phyloP scores from a whole-genome alignment of 2,329 filamentous ascomycete genomes.

The Cordyceps javanica region DNA sequence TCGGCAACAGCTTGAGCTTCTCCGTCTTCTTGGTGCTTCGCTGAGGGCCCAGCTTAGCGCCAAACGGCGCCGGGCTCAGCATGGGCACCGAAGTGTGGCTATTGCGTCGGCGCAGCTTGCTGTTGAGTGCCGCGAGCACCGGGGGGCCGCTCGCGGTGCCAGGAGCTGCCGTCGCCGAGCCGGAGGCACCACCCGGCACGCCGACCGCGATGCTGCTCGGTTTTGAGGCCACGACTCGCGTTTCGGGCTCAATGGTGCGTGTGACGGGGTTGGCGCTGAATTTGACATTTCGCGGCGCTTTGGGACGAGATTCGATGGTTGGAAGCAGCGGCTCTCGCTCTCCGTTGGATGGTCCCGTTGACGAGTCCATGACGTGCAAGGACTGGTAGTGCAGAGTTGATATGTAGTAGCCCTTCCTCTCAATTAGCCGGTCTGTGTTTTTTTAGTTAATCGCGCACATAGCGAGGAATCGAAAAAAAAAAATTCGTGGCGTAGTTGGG shows the following conservation, averaged over 20 bases:
- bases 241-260: slow-evolving; percentile 51
- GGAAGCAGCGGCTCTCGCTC: slow-evolving; percentile 32
- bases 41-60: slow-evolving; percentile 82
- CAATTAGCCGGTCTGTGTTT: neutral
- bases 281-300: slow-evolving; percentile 60
- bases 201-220: slow-evolving; percentile 19
- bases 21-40: slow-evolving; percentile 92
- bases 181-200: slow-evolving; percentile 19
- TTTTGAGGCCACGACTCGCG: slow-evolving; percentile 19
- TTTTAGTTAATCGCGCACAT: slow-evolving; percentile 10
- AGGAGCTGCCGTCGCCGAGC: slow-evolving; percentile 27
- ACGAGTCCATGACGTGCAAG: slow-evolving; percentile 10
- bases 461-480: neutral
- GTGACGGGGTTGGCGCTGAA: slow-evolving; percentile 67
- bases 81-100: slow-evolving; percentile 57
- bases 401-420: neutral
- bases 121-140: slow-evolving; percentile 76
- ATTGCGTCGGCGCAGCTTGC: slow-evolving; percentile 78
- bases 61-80: slow-evolving; percentile 28
- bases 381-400: neutral
- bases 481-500: neutral
- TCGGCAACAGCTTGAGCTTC: slow-evolving; percentile 94
- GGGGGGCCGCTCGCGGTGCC: slow-evolving; percentile 17
- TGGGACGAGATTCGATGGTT: slow-evolving; percentile 31
- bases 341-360: slow-evolving; percentile 9